Base-by-base conservation (phyloP, 495 filamentous ascomycete species). In the Chaetomium fimeti region DNA sequence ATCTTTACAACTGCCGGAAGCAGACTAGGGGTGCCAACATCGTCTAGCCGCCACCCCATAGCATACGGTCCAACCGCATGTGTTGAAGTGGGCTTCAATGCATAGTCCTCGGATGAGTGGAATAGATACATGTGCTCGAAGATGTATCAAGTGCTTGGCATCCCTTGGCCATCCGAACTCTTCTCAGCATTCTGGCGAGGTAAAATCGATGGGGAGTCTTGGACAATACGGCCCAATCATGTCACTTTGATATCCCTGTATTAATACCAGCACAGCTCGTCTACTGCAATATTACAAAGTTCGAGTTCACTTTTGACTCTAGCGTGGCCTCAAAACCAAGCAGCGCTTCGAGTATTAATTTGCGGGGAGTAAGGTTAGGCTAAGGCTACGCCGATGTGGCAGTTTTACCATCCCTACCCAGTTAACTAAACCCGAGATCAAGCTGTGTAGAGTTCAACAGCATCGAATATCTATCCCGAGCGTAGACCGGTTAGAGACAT, bases 391-490 rank as follows among this genome's bases (percentile, higher is more conserved):
- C 3, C 15, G 40, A 43, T 18, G 40, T 18, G 20, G n/a, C 20
- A 20, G n/a, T 2, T n/a, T 12, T 20, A 5, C 45, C 12, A 13
- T 22, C 20, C 2, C 3, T 49, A 22, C 45, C 45, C 45, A 8
- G 4, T n/a, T 24, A 12, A 55, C 16, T 11, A 20, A n/a, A 36
- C 16, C 8, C 11, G 18, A 15, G 0, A 49, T 64, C 12, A 64
- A 22, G 47, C 22, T 0, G 62, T 64, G 60, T 83, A 85, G 0
- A 86, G 73, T 64, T 86, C 82, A 22, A 85, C 76, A 25, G 79
- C 79, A 68, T 86, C 83, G 51, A 86, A 84, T 57, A 87, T 82
- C 83, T 85, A 59, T 22, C 24, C 49, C 16, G 28, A 28, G 59
- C 24, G 0, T 28, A 11, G 18, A 29, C 12, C 6, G 5, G 7